Evolutionary conservation across 2,329 filamentous ascomycete genomes (phyloP).

Genomic region (Nemania sp.): DNA sequence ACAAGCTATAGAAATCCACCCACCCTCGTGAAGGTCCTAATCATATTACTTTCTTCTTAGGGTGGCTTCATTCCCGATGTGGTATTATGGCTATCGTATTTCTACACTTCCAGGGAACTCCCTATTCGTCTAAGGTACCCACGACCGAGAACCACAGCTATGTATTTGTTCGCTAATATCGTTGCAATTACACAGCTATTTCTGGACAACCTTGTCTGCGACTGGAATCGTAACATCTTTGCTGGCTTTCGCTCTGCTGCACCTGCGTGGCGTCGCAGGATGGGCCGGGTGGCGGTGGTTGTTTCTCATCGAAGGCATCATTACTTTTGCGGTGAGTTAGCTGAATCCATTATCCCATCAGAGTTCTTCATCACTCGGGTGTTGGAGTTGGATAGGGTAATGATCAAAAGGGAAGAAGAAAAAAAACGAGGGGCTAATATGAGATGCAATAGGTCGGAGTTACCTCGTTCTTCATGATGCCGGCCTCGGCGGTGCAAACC

Average conservation of each 20-base stretch:
- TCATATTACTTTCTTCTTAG: slow-evolving; percentile 15
- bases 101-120: slow-evolving; percentile 44
- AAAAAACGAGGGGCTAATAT: background rate
- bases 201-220: slow-evolving; percentile 45
- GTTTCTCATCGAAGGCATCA: slow-evolving; percentile 60
- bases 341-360: background rate
- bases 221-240: slow-evolving; percentile 44
- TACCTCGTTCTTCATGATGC: slow-evolving; percentile 58
- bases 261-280: slow-evolving; percentile 45
- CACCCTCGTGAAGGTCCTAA: background rate
- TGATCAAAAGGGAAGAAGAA: too few species aligned
- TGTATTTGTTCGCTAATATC: background rate
- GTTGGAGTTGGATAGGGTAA: too few species aligned
- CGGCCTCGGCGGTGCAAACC: slow-evolving; percentile 52
- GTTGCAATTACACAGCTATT: slow-evolving; percentile 35
- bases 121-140: slow-evolving; percentile 45
- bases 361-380: background rate
- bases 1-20: background rate
- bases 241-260: slow-evolving; percentile 45
- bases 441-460: slow-evolving; percentile 50
- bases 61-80: slow-evolving; percentile 44
- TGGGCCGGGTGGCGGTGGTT: slow-evolving; percentile 52
- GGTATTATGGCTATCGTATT: slow-evolving; percentile 42
- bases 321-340: slow-evolving; percentile 49
- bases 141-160: background rate